Conservation (phyloP, 805 yeast genomes). For the Cyberlindnera lachancei region DNA sequence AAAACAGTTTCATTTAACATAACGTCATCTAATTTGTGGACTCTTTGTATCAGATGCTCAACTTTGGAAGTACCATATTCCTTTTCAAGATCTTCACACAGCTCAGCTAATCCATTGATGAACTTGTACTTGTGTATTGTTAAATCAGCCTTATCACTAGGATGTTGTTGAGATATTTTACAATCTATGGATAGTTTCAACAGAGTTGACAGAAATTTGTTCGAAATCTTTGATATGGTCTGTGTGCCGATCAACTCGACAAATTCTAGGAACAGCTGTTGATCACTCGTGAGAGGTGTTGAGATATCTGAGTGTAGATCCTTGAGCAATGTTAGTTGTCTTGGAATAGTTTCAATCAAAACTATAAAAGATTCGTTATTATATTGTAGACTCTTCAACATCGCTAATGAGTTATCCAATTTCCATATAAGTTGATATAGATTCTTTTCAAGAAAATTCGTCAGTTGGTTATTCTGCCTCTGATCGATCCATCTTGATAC, state of each 20-base stretch:
- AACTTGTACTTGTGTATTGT: conserved; percentile 12
- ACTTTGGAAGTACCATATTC: conserved; percentile 2
- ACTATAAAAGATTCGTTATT: conserved; percentile 3
- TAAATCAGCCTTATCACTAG: conserved; percentile 6
- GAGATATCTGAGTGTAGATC: conserved; percentile 1
- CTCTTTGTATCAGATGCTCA: conserved; percentile 2
- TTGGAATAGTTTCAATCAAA: conserved; percentile 11
- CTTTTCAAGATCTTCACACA: conserved; percentile 3
- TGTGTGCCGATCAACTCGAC: conserved; percentile 4
- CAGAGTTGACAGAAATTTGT: conserved; percentile 6
- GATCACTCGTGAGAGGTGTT: conserved; percentile 6
- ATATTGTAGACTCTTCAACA: conserved; percentile 1
- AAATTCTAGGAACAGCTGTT: conserved; percentile 6
- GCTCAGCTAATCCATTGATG: conserved; percentile 7
- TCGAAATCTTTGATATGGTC: conserved; percentile 4
- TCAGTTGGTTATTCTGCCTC: conserved; percentile 1
- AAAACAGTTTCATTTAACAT: conserved; percentile 9
- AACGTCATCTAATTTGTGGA: conserved; percentile 28
- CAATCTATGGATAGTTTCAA: conserved; percentile 6
- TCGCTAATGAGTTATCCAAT: conserved; percentile 4
- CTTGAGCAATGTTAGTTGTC: conserved; percentile 11
- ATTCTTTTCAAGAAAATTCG: conserved; percentile 9
- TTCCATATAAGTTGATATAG: conserved; percentile 13
- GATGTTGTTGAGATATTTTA: conserved; percentile 4
- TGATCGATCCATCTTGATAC: conserved; percentile 5